Evolutionary conservation across 306 rosid genomes (phyloP).

Genomic region (Styphnolobium japonicum): DNA sequence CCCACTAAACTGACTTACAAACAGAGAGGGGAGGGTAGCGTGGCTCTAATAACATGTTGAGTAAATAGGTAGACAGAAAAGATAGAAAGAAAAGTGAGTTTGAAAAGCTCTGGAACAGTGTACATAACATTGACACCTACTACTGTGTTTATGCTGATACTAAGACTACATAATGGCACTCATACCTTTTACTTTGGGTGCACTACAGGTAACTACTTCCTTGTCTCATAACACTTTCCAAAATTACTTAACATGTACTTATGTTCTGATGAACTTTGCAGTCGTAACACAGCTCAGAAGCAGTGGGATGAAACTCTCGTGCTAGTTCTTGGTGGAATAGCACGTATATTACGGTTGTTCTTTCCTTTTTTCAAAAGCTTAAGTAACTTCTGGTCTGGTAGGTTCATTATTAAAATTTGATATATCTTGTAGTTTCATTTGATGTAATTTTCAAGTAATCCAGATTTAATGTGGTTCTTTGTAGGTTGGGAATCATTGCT

Average conservation of each 20-base stretch:
- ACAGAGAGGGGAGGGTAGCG: not conserved
- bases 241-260: not conserved
- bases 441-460: conserved; percentile 14
- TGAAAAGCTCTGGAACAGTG: not conserved
- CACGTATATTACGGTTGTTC: conserved; percentile 83
- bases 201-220: not conserved
- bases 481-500: conserved; percentile 95
- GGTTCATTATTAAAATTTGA: conserved; percentile 32
- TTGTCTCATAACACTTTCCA: conserved; percentile 5
- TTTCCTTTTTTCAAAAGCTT: conserved; percentile 83
- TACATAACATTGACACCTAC: not conserved
- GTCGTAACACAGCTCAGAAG: conserved; percentile 98
- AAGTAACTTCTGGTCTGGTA: conserved; percentile 87
- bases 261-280: conserved; percentile 48
- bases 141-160: not conserved
- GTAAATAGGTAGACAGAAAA: not conserved
- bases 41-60: not conserved
- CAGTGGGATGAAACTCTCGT: conserved; percentile 99
- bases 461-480: conserved; percentile 28
- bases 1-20: not conserved
- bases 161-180: conserved; percentile 3
- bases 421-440: conserved; percentile 26
- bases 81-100: not conserved
- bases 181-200: conserved; percentile 4
- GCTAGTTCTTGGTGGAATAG: conserved; percentile 88